Conservation (phyloP, 2,329 filamentous ascomycete genomes). For the Verticillium albo-atrum region DNA sequence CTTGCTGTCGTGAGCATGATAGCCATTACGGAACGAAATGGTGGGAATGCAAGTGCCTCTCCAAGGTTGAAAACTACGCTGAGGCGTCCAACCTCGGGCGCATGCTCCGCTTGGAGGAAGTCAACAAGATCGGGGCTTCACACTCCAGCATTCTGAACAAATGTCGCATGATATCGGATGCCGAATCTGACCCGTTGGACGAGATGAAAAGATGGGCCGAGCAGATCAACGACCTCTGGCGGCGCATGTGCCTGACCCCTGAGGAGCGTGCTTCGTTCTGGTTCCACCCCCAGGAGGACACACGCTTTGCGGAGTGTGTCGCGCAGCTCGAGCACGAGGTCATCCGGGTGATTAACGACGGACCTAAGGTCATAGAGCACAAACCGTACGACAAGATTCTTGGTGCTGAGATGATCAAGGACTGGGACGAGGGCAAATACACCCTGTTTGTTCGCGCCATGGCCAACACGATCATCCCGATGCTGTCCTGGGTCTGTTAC, state of each 20-base stretch:
- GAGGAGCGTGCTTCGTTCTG: not conserved
- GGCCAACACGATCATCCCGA: not conserved
- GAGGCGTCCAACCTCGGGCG: not conserved
- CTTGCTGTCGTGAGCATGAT: not conserved
- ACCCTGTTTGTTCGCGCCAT: not conserved
- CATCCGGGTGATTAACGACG: not conserved
- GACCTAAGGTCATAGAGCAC: not conserved
- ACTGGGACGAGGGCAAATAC: not conserved
- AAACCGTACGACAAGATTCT: not conserved
- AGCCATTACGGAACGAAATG: not conserved
- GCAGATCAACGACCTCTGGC: not conserved
- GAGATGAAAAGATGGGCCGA: not conserved
- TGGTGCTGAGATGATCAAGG: not conserved
- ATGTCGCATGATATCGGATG: not conserved
- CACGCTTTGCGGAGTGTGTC: not conserved
- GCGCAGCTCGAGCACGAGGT: not conserved
- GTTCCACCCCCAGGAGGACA: not conserved
- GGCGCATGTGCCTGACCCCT: not conserved
- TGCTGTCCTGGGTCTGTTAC: not conserved
- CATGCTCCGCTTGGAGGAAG: not conserved
- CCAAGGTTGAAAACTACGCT: not conserved
- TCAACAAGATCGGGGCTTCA: not conserved
- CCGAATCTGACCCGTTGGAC: not conserved
- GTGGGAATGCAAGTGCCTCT: not conserved
- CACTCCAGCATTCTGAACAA: not conserved